phyloP scores from a whole-genome alignment of 176 grass and related monocot genomes.

The Musa acuminata region DNA sequence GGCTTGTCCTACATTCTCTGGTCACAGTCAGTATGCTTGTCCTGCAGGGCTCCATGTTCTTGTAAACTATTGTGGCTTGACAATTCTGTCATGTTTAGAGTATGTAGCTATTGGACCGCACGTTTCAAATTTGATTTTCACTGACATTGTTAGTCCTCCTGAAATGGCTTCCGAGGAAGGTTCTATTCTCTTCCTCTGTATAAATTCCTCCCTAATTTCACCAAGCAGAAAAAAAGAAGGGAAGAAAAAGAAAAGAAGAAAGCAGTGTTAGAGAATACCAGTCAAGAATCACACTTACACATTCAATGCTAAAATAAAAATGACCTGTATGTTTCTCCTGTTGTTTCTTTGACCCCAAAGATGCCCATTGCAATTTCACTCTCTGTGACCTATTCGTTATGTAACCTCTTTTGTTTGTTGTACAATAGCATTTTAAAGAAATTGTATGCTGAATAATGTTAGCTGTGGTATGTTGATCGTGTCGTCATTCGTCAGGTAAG shows the following conservation, averaged over 20 bases:
- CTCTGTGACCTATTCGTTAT: not conserved
- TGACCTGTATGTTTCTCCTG: no score
- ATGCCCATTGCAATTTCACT: not conserved
- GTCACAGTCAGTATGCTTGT: not conserved
- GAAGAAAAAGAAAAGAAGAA: no score
- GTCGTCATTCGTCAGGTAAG: slow-evolving; percentile 35
- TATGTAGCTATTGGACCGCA: slow-evolving; percentile 89
- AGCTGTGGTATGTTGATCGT: not conserved
- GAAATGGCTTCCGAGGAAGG: slow-evolving; percentile 87
- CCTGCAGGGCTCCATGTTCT: not conserved
- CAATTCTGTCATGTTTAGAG: slow-evolving; percentile 32
- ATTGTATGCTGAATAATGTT: not conserved
- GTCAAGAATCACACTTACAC: no score
- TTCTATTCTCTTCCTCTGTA: slow-evolving; percentile 14
- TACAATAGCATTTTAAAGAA: not conserved
- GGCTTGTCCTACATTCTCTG: no score
- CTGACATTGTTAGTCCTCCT: slow-evolving; percentile 83
- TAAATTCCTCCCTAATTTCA: not conserved
- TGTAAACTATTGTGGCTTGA: not conserved
- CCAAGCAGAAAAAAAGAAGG: no score
- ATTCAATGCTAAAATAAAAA: no score
- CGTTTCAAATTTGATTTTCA: slow-evolving; percentile 85
- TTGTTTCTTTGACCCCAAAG: no score
- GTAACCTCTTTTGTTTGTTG: no score
- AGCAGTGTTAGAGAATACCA: no score